These are phyloP conservation scores for Graphilbum ipis-grandicollis DNA, from an alignment of 2,329 filamentous ascomycete genomes.

Conservation along the genomic window DNA sequence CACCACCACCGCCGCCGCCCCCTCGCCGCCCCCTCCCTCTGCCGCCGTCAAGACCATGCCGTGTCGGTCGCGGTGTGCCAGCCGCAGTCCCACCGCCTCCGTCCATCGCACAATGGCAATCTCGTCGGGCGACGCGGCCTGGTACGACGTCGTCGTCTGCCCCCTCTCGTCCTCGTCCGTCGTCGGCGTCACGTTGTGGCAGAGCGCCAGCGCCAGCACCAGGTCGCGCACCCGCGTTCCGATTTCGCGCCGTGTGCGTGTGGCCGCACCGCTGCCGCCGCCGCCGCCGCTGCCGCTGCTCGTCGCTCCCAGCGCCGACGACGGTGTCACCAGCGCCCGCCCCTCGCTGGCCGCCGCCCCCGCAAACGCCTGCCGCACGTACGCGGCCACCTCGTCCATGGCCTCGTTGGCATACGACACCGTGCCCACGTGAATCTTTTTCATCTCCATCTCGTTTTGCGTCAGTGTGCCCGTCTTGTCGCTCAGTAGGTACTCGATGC, in stretches of 20 bases:
- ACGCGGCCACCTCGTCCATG: constrained; percentile 89
- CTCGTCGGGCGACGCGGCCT: constrained; percentile 93
- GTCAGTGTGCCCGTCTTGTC: constrained; percentile 98
- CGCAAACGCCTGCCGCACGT: constrained; percentile 71
- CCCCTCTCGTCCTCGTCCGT: constrained; percentile 63
- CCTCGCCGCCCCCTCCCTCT: not conserved
- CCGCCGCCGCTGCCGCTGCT: constrained; percentile 11
- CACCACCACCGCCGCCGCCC: constrained; percentile 51
- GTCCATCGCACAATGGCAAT: constrained; percentile 97
- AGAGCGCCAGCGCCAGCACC: constrained; percentile 78
- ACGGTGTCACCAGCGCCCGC: constrained; percentile 55
- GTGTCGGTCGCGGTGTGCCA: constrained; percentile 74
- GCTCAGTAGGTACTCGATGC: constrained; percentile 89
- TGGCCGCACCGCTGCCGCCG: constrained; percentile 42
- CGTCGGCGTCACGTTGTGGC: constrained; percentile 93
- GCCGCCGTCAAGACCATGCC: constrained; percentile 62
- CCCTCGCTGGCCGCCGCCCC: constrained; percentile 20
- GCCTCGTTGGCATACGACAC: constrained; percentile 97
- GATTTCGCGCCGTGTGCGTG: constrained; percentile 80
- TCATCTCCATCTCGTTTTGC: constrained; percentile 97
- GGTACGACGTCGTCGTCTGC: constrained; percentile 63
- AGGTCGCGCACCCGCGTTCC: constrained; percentile 85
- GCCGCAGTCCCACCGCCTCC: constrained; percentile 72
- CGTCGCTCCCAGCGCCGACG: constrained; percentile 28
- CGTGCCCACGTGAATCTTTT: constrained; percentile 95